phyloP scores from a whole-genome alignment of 768 basidiomycete genomes.

The Jaapia argillacea region DNA sequence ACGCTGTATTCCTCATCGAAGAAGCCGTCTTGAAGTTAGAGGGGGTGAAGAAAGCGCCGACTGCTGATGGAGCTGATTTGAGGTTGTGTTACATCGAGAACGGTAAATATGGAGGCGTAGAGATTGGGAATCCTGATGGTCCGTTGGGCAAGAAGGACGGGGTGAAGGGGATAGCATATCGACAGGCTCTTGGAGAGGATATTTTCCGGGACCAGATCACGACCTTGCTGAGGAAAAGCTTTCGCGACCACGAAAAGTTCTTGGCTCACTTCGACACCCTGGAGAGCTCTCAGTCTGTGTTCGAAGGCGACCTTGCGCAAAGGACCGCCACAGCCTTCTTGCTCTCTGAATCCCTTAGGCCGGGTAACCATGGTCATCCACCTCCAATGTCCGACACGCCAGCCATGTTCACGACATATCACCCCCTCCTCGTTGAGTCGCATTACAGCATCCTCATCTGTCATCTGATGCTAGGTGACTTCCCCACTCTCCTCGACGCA shows the following conservation, averaged over 20 bases:
- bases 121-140: constrained; percentile 74
- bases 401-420: constrained; percentile 78
- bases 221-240: constrained; percentile 55
- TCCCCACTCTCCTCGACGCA: constrained; percentile 46
- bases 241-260: constrained; percentile 82
- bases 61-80: constrained; percentile 64
- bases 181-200: constrained; percentile 41
- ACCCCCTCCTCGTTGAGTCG: constrained; percentile 82
- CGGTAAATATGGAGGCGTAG: constrained; percentile 75
- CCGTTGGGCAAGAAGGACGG: constrained; percentile 54
- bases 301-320: constrained; percentile 32
- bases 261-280: constrained; percentile 74
- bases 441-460: constrained; percentile 74
- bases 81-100: constrained; percentile 68
- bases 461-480: constrained; percentile 70
- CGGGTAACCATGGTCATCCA: constrained; percentile 36
- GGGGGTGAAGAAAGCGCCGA: constrained; percentile 45
- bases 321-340: constrained; percentile 59
- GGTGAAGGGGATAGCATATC: constrained; percentile 56
- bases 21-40: constrained; percentile 62
- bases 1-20: constrained; percentile 70
- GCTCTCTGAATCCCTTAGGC: constrained; percentile 57
- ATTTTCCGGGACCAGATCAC: constrained; percentile 51
- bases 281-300: constrained; percentile 27
- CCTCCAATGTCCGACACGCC: constrained; percentile 33